Evolutionary conservation across 1,139 yeast genomes (phyloP).

Genomic region (Protomyces lactucae-debilis): DNA sequence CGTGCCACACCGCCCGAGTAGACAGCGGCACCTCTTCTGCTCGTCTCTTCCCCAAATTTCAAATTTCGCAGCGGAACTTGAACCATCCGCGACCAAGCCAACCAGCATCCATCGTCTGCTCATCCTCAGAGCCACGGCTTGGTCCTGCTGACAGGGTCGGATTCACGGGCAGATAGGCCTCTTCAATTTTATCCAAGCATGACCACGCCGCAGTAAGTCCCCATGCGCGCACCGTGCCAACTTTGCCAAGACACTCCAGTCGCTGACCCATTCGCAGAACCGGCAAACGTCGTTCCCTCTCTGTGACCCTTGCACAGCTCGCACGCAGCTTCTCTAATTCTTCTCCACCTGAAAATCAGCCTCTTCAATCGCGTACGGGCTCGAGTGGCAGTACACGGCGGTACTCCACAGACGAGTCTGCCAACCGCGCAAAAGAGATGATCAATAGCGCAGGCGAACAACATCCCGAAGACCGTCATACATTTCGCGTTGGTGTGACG

Average conservation of each 20-base stretch:
- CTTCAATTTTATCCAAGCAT: background rate
- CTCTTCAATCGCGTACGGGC: background rate
- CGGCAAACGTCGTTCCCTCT: constrained; percentile 26
- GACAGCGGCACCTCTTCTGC: background rate
- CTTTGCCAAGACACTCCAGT: background rate
- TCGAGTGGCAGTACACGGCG: background rate
- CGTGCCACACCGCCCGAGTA: no score
- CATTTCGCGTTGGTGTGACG: constrained; percentile 68
- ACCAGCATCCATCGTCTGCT: no score
- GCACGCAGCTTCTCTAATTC: constrained; percentile 10
- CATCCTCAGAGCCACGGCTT: no score
- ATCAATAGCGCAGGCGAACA: constrained; percentile 26
- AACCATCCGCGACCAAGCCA: no score
- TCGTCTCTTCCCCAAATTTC: background rate
- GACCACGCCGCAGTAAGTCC: constrained; percentile 22
- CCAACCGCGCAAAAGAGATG: background rate
- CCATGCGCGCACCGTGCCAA: background rate
- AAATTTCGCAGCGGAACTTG: background rate
- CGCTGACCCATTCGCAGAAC: constrained; percentile 1
- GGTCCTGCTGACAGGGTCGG: no score
- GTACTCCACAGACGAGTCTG: constrained; percentile 11
- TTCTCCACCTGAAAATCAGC: constrained; percentile 11
- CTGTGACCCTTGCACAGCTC: constrained; percentile 26
- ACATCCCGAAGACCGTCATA: constrained; percentile 13
- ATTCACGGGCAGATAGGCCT: no score